Conservation (phyloP, 345 rosid genomes). For the Rhodamnia rubescens region DNA sequence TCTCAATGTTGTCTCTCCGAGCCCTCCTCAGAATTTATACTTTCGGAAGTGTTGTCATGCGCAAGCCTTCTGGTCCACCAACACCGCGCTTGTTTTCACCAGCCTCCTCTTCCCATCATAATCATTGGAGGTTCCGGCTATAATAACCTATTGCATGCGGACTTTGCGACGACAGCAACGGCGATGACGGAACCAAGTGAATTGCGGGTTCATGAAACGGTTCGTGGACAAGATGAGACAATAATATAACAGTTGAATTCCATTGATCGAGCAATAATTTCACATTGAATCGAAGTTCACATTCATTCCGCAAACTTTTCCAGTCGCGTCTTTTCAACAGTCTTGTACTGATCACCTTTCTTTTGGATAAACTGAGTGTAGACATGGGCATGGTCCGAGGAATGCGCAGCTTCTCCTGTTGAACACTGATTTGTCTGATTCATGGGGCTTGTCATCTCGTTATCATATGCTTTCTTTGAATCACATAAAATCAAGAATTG, state of each 20-base stretch:
- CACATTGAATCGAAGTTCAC: neutral
- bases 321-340: too few species aligned
- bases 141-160: accelerated
- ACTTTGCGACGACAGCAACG: neutral
- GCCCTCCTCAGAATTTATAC: neutral
- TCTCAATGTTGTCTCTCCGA: neutral
- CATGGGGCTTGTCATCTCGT: neutral
- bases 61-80: neutral
- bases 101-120: neutral
- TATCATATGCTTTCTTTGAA: neutral
- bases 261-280: neutral
- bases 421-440: neutral
- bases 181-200: neutral
- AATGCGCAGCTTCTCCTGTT: neutral
- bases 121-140: neutral
- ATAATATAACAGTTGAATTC: neutral
- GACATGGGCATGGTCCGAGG: neutral
- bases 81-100: neutral
- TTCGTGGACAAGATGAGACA: neutral
- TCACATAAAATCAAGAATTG: neutral
- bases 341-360: neutral
- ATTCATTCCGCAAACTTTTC: too few species aligned
- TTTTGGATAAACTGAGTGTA: neutral
- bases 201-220: neutral
- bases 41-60: too few species aligned